Base-by-base conservation (phyloP, 2,329 filamentous ascomycete species). In the Ophiostoma perfectum region DNA sequence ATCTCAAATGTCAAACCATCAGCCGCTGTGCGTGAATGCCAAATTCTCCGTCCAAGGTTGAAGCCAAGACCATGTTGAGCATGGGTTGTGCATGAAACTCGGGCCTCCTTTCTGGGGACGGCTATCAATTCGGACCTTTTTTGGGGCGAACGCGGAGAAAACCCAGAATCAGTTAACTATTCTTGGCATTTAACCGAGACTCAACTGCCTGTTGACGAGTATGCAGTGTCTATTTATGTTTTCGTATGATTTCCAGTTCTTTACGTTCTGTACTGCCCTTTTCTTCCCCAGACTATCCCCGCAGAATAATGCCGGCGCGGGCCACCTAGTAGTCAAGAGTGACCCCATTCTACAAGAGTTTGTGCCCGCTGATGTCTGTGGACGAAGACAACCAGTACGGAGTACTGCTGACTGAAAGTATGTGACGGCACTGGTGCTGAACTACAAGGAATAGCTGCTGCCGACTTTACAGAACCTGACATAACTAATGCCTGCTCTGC, bases 81-180 rank as follows among this genome's bases (percentile, higher is more conserved):
- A 55, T 49, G 47, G 47, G 47, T 49, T 49, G 47, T n/a, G 47
- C 47, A 49, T 49, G 47, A 49, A n/a, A 49, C 47, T 55, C 49
- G 49, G 49, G n/a, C 49, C 49, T 55, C 49, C 18, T 55, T 18
- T 18, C 49, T 55, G 49, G 16, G 49, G 49, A 55, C 49, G 49
- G 18, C 49, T 55, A 55, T 55, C 49, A 55, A 55, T 55, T 55
- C 49, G 49, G 49, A 55, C 49, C 49, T 55, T 55, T 55, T 55
- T 55, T 55, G 49, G 49, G 49, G 49, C 49, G 49, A 55, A 52
- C 18, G n/a, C 49, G 49, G 49, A 55, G 49, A 18, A 55, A 55
- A 55, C 49, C 49, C 49, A 27, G 18, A 55, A 55, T 55, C 49
- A 55, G 49, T 55, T 55, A 55, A 55, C 9, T 4, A 4, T 9